Base-by-base conservation (phyloP, 805 yeast genomes). In the Nakazawaea laoshanensis region DNA sequence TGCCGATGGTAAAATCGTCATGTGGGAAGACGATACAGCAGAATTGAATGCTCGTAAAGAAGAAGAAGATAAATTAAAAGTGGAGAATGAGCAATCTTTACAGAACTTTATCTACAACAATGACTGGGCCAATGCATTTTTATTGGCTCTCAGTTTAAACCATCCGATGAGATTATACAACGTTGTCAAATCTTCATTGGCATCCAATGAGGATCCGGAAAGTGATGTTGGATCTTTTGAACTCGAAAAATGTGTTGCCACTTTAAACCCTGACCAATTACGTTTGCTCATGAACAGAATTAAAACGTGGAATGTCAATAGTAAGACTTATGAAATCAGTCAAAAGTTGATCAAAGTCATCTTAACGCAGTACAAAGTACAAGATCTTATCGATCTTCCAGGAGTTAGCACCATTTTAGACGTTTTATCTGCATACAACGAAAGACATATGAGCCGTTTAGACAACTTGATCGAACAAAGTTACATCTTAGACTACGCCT, bases 221-320 rank as follows among this genome's bases (percentile, higher is more conserved):
- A 70, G 79, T 12, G 49, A 60, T 13, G 57, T 77, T 21, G 85
- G 84, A 0, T 69, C 76, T 2, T 45, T 53, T 27, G 63, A 68
- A 29, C 67, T 92, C 29, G 96, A 87, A 45, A 51, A 61, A 11
- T 70, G 79, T 8, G 69, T 92, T 26, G 60, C 67, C 4, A 52
- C 55, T 9, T 64, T 92, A 35, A 69, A 62, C 17, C 61, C 70
- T 21, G 80, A 74, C 2, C 83, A 81, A 47, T 55, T 88, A 16
- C 45, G 67, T 26, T 50, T 62, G 9, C 53, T 92, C 16, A 69
- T 92, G 53, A 72, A 73, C 48, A 77, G 94, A 47, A 65, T 88
- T 14, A 73, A 96, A 46, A 95, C 86, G 50, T 92, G 99, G 99
- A 92, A 92, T 53, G 79, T 94, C 28, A 89, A 86, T 53, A 81